Evolutionary conservation across 371 early-diverging fungal species (phyloP).

Genomic region (Mucor mucedo): DNA sequence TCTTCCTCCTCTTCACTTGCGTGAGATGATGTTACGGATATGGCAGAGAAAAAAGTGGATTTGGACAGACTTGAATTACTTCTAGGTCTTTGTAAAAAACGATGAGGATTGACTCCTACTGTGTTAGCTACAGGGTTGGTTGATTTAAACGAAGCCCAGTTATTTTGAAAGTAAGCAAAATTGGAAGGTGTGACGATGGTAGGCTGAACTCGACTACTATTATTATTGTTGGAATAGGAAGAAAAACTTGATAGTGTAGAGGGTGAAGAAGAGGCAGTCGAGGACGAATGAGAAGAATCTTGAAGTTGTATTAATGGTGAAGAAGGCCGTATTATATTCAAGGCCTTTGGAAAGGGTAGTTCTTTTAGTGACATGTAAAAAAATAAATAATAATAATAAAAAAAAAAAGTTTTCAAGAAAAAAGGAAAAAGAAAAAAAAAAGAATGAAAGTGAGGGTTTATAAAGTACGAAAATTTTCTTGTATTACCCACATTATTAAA

Average conservation of each 20-base stretch:
- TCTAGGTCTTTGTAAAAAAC: slow-evolving; percentile 34
- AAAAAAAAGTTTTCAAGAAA: slow-evolving; percentile 7
- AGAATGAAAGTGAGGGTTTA: background rate
- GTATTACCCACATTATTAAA: background rate
- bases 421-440: slow-evolving; percentile 11
- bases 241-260: slow-evolving; percentile 32
- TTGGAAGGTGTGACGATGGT: slow-evolving; percentile 29
- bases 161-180: slow-evolving; percentile 27
- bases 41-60: slow-evolving; percentile 26
- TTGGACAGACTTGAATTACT: slow-evolving; percentile 36
- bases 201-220: slow-evolving; percentile 21
- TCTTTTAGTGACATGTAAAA: slow-evolving; percentile 28
- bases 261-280: slow-evolving; percentile 30
- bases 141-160: slow-evolving; percentile 20
- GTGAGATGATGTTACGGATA: slow-evolving; percentile 9
- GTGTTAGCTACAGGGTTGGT: slow-evolving; percentile 15
- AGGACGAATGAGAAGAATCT: slow-evolving; percentile 30
- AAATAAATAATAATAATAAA: slow-evolving; percentile 9
- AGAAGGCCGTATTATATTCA: slow-evolving; percentile 40
- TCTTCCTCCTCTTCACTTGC: slow-evolving; percentile 9
- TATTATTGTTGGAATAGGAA: slow-evolving; percentile 13
- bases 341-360: slow-evolving; percentile 36
- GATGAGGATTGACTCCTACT: slow-evolving; percentile 34
- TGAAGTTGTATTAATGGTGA: slow-evolving; percentile 17
- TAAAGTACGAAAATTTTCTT: slow-evolving; percentile 6